Base-by-base conservation (phyloP, 2,329 filamentous ascomycete genomes). In the Peltaster fructicola region DNA sequence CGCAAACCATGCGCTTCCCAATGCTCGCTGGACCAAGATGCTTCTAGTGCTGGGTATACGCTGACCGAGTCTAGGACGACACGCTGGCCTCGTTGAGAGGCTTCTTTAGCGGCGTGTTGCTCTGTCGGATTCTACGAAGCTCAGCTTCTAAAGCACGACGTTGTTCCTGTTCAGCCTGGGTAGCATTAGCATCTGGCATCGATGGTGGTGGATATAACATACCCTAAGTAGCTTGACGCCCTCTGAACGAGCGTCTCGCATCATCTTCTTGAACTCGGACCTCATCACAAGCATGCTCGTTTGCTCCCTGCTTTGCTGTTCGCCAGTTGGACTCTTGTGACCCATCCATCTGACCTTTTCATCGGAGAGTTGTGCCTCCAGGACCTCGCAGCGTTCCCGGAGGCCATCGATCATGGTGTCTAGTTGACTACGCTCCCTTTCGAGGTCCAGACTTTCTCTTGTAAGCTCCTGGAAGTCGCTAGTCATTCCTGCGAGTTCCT, bases 191-290 rank as follows among this genome's bases (percentile, higher is more conserved):
- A n/a, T n/a, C 18, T 13, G n/a, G 28, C 7, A 17, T 12, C 30
- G 15, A 20, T n/a, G n/a, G n/a, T n/a, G n/a, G n/a, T n/a, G n/a
- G n/a, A 14, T 20, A 25, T 22, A 32, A 56, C 67, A 53, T 49
- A 78, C 73, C 56, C 66, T 68, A 29, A 79, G 44, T 31, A 62
- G 56, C 51, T 64, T 73, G 40, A 69, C 54, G 32, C 65, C 71
- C 47, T 80, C 74, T 2, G 61, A 58, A 32, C 73, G 65, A 23
- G 69, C 69, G 41, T 79, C 73, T 34, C 71, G 62, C 73, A 79
- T 78, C 73, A 79, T 79, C 55, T 74, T 78, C 57, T 76, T 77
- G 45, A 80, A 80, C 46, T 80, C 74, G 33, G 71, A 72, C 49
- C 71, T 70, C 41, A 80, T 43, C 19, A 78, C 70, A 50, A 66